Evolutionary conservation across 1,284 basidiomycete genomes (phyloP).

Genomic region (Cystobasidium pallidum): DNA sequence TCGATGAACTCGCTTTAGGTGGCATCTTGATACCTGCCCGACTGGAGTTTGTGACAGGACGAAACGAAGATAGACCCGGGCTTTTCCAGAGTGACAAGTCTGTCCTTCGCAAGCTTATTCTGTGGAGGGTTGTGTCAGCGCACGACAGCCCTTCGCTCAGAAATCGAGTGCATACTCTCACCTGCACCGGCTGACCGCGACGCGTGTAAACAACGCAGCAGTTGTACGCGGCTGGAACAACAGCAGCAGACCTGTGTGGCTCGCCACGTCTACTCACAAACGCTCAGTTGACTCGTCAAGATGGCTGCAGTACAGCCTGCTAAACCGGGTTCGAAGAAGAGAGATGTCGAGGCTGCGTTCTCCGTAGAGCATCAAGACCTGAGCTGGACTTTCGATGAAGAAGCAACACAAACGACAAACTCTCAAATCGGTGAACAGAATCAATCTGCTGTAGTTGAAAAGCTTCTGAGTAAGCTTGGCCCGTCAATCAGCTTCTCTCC

Average conservation of each 20-base stretch:
- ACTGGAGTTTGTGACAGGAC: neutral
- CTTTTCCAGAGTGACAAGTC: neutral
- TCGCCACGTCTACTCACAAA: neutral
- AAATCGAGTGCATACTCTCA: neutral
- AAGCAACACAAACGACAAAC: neutral
- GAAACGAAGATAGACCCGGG: neutral
- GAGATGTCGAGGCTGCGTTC: slow-evolving; percentile 28
- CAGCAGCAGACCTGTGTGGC: neutral
- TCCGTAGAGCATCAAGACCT: slow-evolving; percentile 8
- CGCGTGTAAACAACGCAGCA: slow-evolving; percentile 4
- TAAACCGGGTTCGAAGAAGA: slow-evolving; percentile 7
- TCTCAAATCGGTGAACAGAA: slow-evolving; percentile 3
- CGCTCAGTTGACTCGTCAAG: neutral
- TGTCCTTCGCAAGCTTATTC: neutral
- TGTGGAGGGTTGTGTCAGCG: neutral
- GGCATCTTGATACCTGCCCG: slow-evolving; percentile 29
- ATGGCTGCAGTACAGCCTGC: slow-evolving; percentile 12
- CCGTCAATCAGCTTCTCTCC: neutral
- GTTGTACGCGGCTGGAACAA: neutral
- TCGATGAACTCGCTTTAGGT: slow-evolving; percentile 22
- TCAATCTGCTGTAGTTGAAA: slow-evolving; percentile 4
- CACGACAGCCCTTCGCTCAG: neutral
- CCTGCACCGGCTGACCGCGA: slow-evolving; percentile 10
- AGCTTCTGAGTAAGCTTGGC: slow-evolving; percentile 14
- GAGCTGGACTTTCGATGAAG: slow-evolving; percentile 3